Base-by-base conservation (phyloP, 129 eudicot genomes). In the Flaveria robusta region DNA sequence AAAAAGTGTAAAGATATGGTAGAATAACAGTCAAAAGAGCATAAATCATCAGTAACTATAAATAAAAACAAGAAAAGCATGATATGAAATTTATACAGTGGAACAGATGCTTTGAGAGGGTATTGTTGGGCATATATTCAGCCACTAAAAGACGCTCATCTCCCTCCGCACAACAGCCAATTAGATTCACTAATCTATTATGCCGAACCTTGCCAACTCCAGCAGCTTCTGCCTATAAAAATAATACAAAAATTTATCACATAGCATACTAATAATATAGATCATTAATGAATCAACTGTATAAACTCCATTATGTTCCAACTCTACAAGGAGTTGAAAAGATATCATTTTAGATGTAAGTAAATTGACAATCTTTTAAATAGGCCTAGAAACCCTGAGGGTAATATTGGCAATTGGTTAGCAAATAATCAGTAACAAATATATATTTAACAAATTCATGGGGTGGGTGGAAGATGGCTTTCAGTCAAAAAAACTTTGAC, bases 151-250 rank as follows among this genome's bases (percentile, higher is more conserved):
- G 88, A 37, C 98, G 87, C 79, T 94, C 98, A 70, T 94, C 98
- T 62, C 98, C 98, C 83, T 94, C 98, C 0, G 98, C 97, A 75
- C 98, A 94, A 70, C 96, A 91, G 56, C 98, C 98, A 71, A 94
- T 89, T 78, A 94, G 78, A 82, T 94, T 94, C 71, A 89, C 97
- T 86, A 94, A 77, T 91, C 96, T 87, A 63, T 91, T 91, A 81
- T 94, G 97, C 34, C 98, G 82, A 74, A 94, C 85, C 83, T 94
- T 94, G 39, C 98, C 98, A 73, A 94, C 93, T 80, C 96, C 97
- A 79, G 98, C 91, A 60, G 98, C 98, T 81, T 94, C 98, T 26
- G 86, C 97, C 98, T 94, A 83, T 75, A 81, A 68, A 63, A 74
- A 58, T 6, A 50, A 45, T 22, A 27, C 46, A 72, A 29, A 23